Percentiles rank a stretch among this genome's conserved stretches.
Conservation (phyloP, 169 alveolate genomes). For the Plasmodium reichenowi region DNA sequence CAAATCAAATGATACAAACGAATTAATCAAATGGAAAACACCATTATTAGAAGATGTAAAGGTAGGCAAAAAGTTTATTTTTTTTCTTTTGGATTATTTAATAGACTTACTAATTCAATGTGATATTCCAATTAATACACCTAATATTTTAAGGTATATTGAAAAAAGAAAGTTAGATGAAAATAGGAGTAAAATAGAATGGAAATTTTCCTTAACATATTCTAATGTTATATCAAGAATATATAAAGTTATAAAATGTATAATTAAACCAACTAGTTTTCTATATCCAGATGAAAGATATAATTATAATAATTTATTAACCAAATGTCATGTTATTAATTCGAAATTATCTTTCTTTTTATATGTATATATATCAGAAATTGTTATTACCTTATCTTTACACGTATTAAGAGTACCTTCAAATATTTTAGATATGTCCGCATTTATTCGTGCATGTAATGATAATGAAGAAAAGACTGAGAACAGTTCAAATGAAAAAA, state of each 20-base stretch:
- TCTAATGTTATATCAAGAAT: constrained; percentile 49
- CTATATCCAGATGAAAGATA: constrained; percentile 75
- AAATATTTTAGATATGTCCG: constrained; percentile 19
- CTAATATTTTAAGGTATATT: constrained; percentile 44
- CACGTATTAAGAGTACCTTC: constrained; percentile 53
- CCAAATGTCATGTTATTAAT: constrained; percentile 58
- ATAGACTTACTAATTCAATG: constrained; percentile 54
- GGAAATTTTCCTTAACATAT: constrained; percentile 61
- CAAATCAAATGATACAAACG: not conserved
- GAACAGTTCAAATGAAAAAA: constrained; percentile 12
- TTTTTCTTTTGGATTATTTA: constrained; percentile 33
- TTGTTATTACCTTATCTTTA: constrained; percentile 37
- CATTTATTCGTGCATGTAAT: constrained; percentile 9
- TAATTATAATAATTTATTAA: constrained; percentile 26
- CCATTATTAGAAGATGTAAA: constrained; percentile 55
- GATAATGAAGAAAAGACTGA: constrained; percentile 24
- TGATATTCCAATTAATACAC: constrained; percentile 35
- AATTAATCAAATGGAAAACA: constrained; percentile 51
- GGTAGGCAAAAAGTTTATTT: constrained; percentile 40
- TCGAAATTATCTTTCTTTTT: constrained; percentile 48
- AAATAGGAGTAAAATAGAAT: constrained; percentile 3
- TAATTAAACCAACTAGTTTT: constrained; percentile 49
- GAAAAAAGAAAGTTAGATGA: constrained; percentile 56
- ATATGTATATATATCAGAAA: constrained; percentile 42
- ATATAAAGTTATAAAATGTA: constrained; percentile 46